These are phyloP conservation scores for Ophiostoma pallidulum DNA, from an alignment of 2,329 filamentous ascomycete genomes.

Conservation along the genomic window DNA sequence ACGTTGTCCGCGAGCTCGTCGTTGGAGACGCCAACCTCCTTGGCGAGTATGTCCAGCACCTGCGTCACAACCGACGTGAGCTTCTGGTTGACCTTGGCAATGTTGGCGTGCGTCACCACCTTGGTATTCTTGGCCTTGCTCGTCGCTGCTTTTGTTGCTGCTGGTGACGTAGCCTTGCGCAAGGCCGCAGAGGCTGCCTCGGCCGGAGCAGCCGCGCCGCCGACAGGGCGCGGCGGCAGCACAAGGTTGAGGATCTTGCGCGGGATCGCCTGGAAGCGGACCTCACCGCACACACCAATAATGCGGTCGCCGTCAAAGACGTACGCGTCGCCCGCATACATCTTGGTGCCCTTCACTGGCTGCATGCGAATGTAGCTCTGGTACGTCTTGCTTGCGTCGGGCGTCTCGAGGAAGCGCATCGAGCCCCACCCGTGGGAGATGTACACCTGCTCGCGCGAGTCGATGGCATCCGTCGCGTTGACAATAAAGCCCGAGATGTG, in stretches of 20 bases:
- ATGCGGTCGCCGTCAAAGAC: slow-evolving; percentile 43
- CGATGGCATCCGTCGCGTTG: slow-evolving; percentile 47
- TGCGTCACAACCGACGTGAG: slow-evolving; percentile 36
- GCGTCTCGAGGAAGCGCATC: slow-evolving; percentile 39
- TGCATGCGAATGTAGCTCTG: slow-evolving; percentile 51
- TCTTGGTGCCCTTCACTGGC: slow-evolving; percentile 39
- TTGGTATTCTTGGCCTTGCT: slow-evolving; percentile 31
- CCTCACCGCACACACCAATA: slow-evolving; percentile 41
- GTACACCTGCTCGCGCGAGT: slow-evolving; percentile 45
- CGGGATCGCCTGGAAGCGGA: slow-evolving; percentile 59
- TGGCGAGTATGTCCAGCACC: slow-evolving; percentile 45
- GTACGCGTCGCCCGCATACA: slow-evolving; percentile 45
- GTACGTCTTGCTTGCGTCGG: slow-evolving; percentile 38
- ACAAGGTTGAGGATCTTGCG: slow-evolving; percentile 58
- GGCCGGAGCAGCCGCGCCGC: slow-evolving; percentile 27
- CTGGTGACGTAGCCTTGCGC: slow-evolving; percentile 26
- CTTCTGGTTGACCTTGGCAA: slow-evolving; percentile 41
- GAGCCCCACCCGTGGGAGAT: slow-evolving; percentile 53
- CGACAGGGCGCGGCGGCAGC: slow-evolving; percentile 48
- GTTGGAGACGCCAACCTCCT: slow-evolving; percentile 45
- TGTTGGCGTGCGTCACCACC: slow-evolving; percentile 36
- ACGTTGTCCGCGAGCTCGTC: slow-evolving; percentile 49
- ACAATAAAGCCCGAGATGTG: slow-evolving; percentile 53
- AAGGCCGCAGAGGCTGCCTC: slow-evolving; percentile 16
- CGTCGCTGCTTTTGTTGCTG: slow-evolving; percentile 24